Evolutionary conservation across 148 eudicot species (phyloP).

Genomic region (Beta vulgaris): DNA sequence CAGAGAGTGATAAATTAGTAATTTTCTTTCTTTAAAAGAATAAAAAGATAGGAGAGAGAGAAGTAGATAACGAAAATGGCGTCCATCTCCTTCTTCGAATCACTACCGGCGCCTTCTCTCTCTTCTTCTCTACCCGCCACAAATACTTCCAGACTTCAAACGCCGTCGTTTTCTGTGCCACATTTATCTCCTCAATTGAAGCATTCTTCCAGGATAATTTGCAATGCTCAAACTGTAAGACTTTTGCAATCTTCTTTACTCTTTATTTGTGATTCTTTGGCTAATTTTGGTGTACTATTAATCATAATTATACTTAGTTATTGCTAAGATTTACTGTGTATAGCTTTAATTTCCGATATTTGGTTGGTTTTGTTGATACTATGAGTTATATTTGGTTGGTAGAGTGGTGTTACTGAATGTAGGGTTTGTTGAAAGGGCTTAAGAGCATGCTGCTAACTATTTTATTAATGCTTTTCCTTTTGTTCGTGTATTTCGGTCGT

Average conservation of each 20-base stretch:
- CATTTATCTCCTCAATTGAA: slow-evolving; percentile 9
- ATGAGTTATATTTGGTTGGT: background rate
- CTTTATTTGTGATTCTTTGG: background rate
- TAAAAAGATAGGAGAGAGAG: background rate
- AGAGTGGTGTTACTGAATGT: background rate
- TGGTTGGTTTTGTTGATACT: background rate
- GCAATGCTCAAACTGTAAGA: slow-evolving; percentile 27
- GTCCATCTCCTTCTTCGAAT: slow-evolving; percentile 20
- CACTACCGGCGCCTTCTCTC: slow-evolving; percentile 19
- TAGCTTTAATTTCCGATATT: background rate
- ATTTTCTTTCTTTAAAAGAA: too few relatives aligned
- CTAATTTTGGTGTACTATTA: background rate
- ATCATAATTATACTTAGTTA: background rate
- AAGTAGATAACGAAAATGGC: slow-evolving; percentile 34
- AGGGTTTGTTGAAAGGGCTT: background rate
- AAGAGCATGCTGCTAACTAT: background rate
- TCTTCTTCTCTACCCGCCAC: slow-evolving; percentile 4
- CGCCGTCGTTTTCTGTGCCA: slow-evolving; percentile 19
- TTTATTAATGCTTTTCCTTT: too few relatives aligned
- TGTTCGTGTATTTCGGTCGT: too few relatives aligned
- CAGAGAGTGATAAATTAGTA: too few relatives aligned
- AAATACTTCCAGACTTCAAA: background rate
- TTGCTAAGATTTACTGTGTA: background rate
- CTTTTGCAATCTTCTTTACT: background rate
- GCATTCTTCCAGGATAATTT: background rate